Base-by-base conservation (phyloP, 2,329 filamentous ascomycete genomes). In the Ilyonectria robusta region DNA sequence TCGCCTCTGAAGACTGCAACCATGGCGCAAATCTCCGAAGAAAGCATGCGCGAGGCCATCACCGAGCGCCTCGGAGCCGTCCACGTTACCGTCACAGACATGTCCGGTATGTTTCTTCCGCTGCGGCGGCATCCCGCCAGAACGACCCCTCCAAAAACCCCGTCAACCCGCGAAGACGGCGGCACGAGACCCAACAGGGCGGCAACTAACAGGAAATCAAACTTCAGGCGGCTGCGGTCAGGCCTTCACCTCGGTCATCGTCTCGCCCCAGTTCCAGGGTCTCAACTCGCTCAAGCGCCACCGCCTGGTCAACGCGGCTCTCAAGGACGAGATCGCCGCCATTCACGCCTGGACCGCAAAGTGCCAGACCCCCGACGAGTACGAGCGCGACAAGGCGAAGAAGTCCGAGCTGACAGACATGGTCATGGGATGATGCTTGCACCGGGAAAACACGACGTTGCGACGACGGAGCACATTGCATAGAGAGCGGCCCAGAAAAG, bases 341-440 rank as follows among this genome's bases (percentile, higher is more conserved):
- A 97, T 98, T 75, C 95, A 98, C 84, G 95, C 95, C 44, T 98
- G 95, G 95, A 97, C 94, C 62, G 94, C 94, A 31, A 97, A 94
- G 83, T 97, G 95, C 80, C 93, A 94, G 84, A 98, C 95, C 9
- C 93, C 94, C 0, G 93, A 94, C 76, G 94, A 98, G 84, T 97
- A 93, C 90, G 89, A 93, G 83, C 90, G 89, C 81, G 88, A 15
- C 4, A n/a, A 26, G 31, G 68, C 56, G 29, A n/a, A 17, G 40
- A 65, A 59, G 31, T 61, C 71, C 33, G 61, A 46, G 21, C 47
- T 54, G 33, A 46, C 51, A 54, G 65, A 72, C 26, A 57, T 67
- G 35, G 59, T 63, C 55, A 67, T 66, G 55, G 55, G 64, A 46
- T 68, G 48, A 66, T 61, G 11, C 2, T 37, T 51, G 9, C 33